Percentiles rank a stretch among this genome's conserved stretches.
Evolutionary conservation across 306 rosid genomes (phyloP).

Genomic region (Lotus japonicus): DNA sequence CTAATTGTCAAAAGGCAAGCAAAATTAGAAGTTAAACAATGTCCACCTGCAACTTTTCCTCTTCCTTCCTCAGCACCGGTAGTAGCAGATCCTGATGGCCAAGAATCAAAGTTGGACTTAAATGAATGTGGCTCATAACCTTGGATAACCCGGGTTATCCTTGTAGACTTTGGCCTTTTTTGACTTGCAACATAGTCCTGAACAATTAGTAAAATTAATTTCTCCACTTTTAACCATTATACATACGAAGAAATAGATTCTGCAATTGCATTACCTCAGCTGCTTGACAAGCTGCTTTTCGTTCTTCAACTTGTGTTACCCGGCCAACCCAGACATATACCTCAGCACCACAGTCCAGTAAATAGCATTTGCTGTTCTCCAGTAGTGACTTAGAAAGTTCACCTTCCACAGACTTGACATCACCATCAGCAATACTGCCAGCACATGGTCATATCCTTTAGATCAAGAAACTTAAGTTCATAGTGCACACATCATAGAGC

Average conservation of each 20-base stretch:
- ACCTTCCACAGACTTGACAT: slow-evolving; percentile 66
- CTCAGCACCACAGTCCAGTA: slow-evolving; percentile 92
- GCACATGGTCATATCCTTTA: slow-evolving; percentile 16
- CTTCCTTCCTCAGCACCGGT: slow-evolving; percentile 91
- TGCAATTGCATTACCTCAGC: slow-evolving; percentile 68
- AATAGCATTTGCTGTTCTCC: slow-evolving; percentile 88
- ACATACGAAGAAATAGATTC: slow-evolving; percentile 18
- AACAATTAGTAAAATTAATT: slow-evolving; percentile 17
- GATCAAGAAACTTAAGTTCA: slow-evolving; percentile 18
- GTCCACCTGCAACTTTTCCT: slow-evolving; percentile 95
- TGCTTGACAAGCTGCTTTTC: slow-evolving; percentile 75
- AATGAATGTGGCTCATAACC: slow-evolving; percentile 91
- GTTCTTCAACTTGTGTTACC: slow-evolving; percentile 92
- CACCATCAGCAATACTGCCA: slow-evolving; percentile 70
- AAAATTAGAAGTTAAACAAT: slow-evolving; percentile 15
- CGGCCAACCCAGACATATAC: slow-evolving; percentile 93
- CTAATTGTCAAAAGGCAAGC: slow-evolving; percentile 12
- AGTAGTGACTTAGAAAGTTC: slow-evolving; percentile 77
- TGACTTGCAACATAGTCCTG: slow-evolving; percentile 82
- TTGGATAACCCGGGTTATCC: slow-evolving; percentile 88
- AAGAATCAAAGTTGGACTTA: slow-evolving; percentile 88
- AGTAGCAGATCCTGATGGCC: slow-evolving; percentile 87
- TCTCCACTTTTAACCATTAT: slow-evolving; percentile 20
- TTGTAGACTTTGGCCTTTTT: slow-evolving; percentile 79
- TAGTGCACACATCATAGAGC: neutral